A percentile compares a stretch with the other conserved stretches of the same genome.
These are phyloP conservation scores for Microbotryum lychnidis-dioicae DNA, from an alignment of 1,284 basidiomycete species.

Conservation along the genomic window DNA sequence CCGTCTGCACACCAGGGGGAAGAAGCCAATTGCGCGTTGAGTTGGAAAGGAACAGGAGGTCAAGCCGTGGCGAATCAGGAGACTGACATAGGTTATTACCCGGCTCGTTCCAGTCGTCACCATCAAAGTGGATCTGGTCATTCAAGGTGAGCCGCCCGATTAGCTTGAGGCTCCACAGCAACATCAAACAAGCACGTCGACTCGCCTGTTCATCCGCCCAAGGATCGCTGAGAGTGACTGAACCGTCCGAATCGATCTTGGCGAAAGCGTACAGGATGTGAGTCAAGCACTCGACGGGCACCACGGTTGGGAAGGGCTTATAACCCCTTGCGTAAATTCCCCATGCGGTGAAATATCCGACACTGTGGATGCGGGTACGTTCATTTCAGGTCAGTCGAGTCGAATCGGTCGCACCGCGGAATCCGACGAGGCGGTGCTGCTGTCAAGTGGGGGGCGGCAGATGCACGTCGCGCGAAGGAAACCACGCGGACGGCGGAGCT, in stretches of 20 bases:
- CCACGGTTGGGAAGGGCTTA: conserved; percentile 35
- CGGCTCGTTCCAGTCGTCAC: conserved; percentile 78
- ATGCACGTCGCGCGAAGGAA: neutral
- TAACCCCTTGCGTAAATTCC: conserved; percentile 43
- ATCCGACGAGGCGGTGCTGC: no score
- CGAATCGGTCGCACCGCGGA: no score
- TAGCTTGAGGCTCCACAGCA: no score
- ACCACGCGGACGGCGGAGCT: neutral
- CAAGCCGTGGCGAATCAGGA: no score
- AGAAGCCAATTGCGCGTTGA: conserved; percentile 15
- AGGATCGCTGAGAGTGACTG: conserved; percentile 55
- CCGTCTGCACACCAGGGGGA: conserved; percentile 53
- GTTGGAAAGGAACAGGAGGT: neutral
- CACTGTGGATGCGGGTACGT: conserved; percentile 3
- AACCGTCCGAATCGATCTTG: conserved; percentile 62
- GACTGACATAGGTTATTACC: conserved; percentile 20
- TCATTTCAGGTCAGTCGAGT: no score
- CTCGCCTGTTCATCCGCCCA: conserved; percentile 72
- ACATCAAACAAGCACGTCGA: neutral
- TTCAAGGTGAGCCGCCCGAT: no score
- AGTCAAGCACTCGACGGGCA: conserved; percentile 61
- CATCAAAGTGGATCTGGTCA: conserved; percentile 45
- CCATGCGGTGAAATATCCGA: conserved; percentile 49
- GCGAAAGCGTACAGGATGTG: conserved; percentile 84
- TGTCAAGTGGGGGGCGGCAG: neutral